Evolutionary conservation across 106 monocot species (phyloP).

Genomic region (Phalaenopsis equestris): DNA sequence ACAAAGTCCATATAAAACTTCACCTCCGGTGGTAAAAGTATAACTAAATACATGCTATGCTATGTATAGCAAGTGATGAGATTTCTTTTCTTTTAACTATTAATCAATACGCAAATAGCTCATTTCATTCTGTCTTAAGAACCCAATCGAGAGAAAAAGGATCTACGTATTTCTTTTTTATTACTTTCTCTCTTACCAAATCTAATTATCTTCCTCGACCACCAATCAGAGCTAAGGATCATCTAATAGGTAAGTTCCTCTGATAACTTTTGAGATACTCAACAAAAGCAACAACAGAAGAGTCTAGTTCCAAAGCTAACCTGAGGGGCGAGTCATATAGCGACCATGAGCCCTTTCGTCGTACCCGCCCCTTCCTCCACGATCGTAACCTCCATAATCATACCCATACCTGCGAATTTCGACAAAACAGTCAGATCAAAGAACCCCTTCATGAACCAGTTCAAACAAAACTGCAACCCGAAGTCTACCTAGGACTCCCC

Average conservation of each 20-base stretch:
- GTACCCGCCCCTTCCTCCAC: slow-evolving; percentile 21
- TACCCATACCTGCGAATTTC: slow-evolving; percentile 31
- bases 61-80: background rate
- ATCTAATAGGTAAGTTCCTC: background rate
- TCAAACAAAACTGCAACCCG: background rate
- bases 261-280: background rate
- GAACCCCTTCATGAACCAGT: background rate
- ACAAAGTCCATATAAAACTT: background rate
- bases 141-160: background rate
- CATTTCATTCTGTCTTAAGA: background rate
- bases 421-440: background rate
- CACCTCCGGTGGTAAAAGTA: background rate
- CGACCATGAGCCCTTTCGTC: slow-evolving; percentile 40
- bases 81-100: too few species aligned
- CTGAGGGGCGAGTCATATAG: slow-evolving; percentile 29
- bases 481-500: slow-evolving; percentile 43
- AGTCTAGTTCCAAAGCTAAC: slow-evolving; percentile 5
- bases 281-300: background rate
- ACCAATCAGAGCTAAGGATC: background rate
- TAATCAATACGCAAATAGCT: background rate
- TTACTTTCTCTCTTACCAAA: background rate
- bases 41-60: background rate
- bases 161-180: background rate
- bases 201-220: background rate
- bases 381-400: slow-evolving; percentile 40